These are phyloP conservation scores for Leishmania mexicana DNA, from an alignment of 208 protist genomes.

Conservation along the genomic window DNA sequence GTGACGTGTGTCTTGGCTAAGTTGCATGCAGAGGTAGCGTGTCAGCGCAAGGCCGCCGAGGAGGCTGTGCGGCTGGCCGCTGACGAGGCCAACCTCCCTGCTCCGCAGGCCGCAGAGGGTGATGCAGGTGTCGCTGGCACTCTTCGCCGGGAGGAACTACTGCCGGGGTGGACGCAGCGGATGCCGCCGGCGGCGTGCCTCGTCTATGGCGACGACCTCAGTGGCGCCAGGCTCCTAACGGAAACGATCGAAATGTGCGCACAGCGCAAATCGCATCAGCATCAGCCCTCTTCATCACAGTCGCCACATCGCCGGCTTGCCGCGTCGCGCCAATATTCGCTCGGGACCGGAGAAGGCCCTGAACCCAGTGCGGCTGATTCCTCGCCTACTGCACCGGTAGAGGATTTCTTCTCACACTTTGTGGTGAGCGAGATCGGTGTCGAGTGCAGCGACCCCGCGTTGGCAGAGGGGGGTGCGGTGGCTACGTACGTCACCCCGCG, in stretches of 20 bases:
- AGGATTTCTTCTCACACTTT: conserved; percentile 17
- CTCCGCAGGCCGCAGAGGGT: neutral
- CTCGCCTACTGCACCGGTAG: neutral
- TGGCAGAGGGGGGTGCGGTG: conserved; percentile 7
- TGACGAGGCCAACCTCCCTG: conserved; percentile 21
- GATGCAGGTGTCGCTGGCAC: conserved; percentile 2
- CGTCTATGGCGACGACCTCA: conserved; percentile 82
- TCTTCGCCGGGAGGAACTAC: conserved; percentile 38
- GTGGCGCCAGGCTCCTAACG: conserved; percentile 55
- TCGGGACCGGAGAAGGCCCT: neutral
- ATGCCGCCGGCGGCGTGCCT: conserved; percentile 80
- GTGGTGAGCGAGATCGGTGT: conserved; percentile 29
- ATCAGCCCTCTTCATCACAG: conserved; percentile 8
- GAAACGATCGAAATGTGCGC: conserved; percentile 46
- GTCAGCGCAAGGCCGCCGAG: conserved; percentile 79
- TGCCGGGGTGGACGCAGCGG: conserved; percentile 68
- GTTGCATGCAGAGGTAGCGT: conserved; percentile 30
- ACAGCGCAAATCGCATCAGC: conserved; percentile 17
- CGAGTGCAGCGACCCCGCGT: conserved; percentile 17
- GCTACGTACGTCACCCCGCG: conserved; percentile 35
- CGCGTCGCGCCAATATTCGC: neutral
- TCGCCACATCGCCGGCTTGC: conserved; percentile 7
- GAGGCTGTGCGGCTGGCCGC: conserved; percentile 89
- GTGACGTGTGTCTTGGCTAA: conserved; percentile 18
- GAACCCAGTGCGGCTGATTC: neutral